Evolutionary conservation across 306 rosid genomes (phyloP).

Genomic region (Lagenaria siceraria): DNA sequence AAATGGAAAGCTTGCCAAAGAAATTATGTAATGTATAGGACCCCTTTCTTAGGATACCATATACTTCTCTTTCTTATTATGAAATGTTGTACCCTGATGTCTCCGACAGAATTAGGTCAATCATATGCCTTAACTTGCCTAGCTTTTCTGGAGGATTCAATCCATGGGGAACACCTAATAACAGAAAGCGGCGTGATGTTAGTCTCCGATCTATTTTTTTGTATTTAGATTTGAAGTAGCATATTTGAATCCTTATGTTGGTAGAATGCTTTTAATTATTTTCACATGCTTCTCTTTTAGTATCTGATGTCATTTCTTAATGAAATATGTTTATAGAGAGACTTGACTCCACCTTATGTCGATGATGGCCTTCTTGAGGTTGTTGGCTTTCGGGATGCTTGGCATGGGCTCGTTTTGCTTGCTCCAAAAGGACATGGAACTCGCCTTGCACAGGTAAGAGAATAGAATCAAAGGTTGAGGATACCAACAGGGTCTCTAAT

Average conservation of each 20-base stretch:
- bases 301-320: background rate
- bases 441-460: constrained; percentile 89
- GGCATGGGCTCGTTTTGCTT: constrained; percentile 90
- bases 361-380: constrained; percentile 88
- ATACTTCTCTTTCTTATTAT: background rate
- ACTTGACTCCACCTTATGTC: constrained; percentile 67
- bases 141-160: constrained; percentile 96
- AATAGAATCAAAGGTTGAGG: background rate
- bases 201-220: constrained; percentile 7
- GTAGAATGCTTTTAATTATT: constrained; percentile 1
- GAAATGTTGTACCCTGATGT: background rate
- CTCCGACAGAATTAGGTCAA: constrained; percentile 68
- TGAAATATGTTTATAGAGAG: constrained; percentile 35
- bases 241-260: background rate
- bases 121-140: constrained; percentile 87
- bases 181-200: constrained; percentile 34
- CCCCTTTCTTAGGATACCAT: background rate
- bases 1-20: background rate
- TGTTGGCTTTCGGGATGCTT: constrained; percentile 90
- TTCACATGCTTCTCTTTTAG: background rate
- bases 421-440: constrained; percentile 98
- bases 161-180: constrained; percentile 88
- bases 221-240: constrained; percentile 6
- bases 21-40: background rate
- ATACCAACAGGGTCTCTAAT: background rate